Evolutionary conservation across 1,284 basidiomycete species (phyloP).

Genomic region (Cutaneotrichosporon cavernicola): DNA sequence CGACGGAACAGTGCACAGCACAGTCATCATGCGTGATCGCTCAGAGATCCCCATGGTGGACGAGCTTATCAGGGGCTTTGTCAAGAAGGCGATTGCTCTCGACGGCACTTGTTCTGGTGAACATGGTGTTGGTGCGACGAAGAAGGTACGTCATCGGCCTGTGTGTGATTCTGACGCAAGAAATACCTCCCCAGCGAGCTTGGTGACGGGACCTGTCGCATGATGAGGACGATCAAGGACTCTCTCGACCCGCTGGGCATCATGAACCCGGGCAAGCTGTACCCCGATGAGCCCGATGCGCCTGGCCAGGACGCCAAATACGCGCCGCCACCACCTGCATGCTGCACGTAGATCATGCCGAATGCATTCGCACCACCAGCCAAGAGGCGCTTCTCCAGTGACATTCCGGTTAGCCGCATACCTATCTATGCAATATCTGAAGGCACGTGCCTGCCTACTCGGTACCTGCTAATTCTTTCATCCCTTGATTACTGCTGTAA

Average conservation of each 20-base stretch:
- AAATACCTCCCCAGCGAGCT: slow-evolving; percentile 65
- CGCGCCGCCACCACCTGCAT: slow-evolving; percentile 3
- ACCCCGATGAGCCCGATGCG: slow-evolving; percentile 24
- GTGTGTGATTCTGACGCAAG: neutral
- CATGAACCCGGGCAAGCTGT: slow-evolving; percentile 72
- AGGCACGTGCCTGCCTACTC: no score
- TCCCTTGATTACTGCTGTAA: neutral
- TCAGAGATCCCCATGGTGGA: slow-evolving; percentile 16
- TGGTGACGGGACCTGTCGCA: slow-evolving; percentile 67
- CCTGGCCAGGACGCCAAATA: neutral
- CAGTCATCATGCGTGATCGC: slow-evolving; percentile 28
- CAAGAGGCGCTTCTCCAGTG: no score
- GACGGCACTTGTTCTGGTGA: slow-evolving; percentile 61
- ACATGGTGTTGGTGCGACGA: slow-evolving; percentile 79
- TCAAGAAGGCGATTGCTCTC: slow-evolving; percentile 30
- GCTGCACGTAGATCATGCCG: slow-evolving; percentile 1
- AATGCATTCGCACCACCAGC: no score
- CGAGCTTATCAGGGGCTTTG: slow-evolving; percentile 15
- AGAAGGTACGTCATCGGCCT: slow-evolving; percentile 50
- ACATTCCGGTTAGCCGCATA: no score
- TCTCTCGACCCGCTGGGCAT: slow-evolving; percentile 70
- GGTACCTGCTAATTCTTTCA: neutral
- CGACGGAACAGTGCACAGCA: slow-evolving; percentile 62
- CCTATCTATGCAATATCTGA: no score
- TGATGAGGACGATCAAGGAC: slow-evolving; percentile 73